These are phyloP conservation scores for Pleurostoma richardsiae DNA, from an alignment of 2,329 filamentous ascomycete species.

Conservation along the genomic window DNA sequence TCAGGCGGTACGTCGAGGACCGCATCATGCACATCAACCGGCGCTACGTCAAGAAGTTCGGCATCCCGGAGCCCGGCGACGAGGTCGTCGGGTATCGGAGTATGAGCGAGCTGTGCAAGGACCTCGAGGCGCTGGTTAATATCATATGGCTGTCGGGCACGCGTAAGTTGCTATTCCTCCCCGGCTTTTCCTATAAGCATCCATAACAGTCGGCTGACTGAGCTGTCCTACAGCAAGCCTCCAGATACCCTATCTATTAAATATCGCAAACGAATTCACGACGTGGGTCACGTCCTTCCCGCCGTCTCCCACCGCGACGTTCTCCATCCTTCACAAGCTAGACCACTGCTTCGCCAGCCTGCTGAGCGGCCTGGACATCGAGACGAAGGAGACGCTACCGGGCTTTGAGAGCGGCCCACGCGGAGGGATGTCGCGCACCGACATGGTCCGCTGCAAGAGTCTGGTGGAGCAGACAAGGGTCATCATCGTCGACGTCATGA, in stretches of 20 bases:
- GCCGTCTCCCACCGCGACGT: conserved; percentile 61
- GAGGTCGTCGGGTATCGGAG: conserved; percentile 47
- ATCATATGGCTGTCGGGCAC: conserved; percentile 85
- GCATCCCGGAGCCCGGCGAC: conserved; percentile 37
- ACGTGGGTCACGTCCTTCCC: conserved; percentile 70
- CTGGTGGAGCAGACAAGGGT: conserved; percentile 73
- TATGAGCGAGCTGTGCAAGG: conserved; percentile 66
- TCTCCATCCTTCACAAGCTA: conserved; percentile 69
- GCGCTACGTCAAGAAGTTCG: conserved; percentile 57
- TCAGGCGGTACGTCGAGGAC: conserved; percentile 52
- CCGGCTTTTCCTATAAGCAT: no score
- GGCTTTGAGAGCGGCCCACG: conserved; percentile 60
- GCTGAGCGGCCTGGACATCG: conserved; percentile 60
- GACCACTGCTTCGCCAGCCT: conserved; percentile 80
- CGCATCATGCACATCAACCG: conserved; percentile 48
- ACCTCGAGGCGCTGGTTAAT: conserved; percentile 71
- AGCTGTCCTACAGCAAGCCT: conserved; percentile 52
- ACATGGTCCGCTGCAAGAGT: conserved; percentile 83
- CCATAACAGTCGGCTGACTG: no score
- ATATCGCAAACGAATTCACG: conserved; percentile 67
- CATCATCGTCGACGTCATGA: conserved; percentile 64
- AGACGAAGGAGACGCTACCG: conserved; percentile 60
- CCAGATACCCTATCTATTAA: conserved; percentile 80
- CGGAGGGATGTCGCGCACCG: conserved; percentile 68
- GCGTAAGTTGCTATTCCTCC: conserved; percentile 48